Conservation (phyloP, 2,329 filamentous ascomycete genomes). For the Ustulina deusta region DNA sequence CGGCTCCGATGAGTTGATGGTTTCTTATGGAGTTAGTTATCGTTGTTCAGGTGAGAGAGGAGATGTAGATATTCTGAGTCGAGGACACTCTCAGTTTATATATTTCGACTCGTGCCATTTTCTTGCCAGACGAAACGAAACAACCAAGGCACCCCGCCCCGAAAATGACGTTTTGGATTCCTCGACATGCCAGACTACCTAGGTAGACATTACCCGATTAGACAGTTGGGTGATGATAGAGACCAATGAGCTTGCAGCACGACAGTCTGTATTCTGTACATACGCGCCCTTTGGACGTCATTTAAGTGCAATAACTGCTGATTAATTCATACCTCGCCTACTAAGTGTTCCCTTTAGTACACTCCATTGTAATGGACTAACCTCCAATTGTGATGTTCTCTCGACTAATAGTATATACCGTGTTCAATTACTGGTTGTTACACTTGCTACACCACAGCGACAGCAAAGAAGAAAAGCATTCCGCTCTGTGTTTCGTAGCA, state of each 20-base stretch:
- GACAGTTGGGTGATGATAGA: background rate
- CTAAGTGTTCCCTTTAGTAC: background rate
- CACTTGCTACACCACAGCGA: no score
- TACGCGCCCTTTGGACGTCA: conserved; percentile 9
- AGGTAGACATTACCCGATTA: conserved; percentile 13
- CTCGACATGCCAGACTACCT: background rate
- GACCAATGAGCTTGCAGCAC: conserved; percentile 14
- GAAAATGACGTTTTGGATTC: conserved; percentile 15
- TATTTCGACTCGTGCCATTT: background rate
- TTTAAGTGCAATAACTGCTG: conserved; percentile 10
- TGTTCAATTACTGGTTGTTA: no score
- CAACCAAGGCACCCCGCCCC: background rate
- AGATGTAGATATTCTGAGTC: background rate
- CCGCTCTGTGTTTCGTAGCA: no score
- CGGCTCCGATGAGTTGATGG: conserved; percentile 19
- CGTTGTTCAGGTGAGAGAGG: background rate
- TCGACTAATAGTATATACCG: no score
- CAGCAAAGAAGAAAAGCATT: no score
- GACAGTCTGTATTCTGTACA: background rate
- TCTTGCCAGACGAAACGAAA: background rate
- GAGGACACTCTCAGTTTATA: conserved; percentile 13
- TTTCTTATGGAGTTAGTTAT: background rate
- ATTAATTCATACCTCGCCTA: conserved; percentile 9
- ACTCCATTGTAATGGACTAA: no score
- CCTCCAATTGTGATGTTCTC: no score